Evolutionary conservation across 2,329 filamentous ascomycete genomes (phyloP).

Genomic region (Helicocarpus griseus): DNA sequence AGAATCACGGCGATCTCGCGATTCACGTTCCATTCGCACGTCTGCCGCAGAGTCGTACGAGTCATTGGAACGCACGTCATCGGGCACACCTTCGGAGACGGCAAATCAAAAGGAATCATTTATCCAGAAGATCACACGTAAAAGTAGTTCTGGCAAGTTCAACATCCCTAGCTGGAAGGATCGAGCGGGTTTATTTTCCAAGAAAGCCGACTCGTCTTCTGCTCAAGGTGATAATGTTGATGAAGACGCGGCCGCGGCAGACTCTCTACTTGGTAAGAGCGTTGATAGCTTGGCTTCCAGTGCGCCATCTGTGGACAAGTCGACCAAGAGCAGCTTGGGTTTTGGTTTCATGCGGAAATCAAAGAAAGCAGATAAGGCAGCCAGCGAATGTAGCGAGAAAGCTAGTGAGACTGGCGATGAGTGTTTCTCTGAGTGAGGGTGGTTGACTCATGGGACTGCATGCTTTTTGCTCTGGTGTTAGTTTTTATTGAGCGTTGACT

Average conservation of each 20-base stretch:
- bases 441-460: background rate
- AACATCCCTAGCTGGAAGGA: constrained; percentile 44
- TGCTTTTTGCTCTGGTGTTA: background rate
- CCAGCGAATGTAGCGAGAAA: constrained; percentile 35
- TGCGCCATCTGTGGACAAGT: constrained; percentile 33
- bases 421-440: constrained; percentile 25
- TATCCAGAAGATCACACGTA: constrained; percentile 43
- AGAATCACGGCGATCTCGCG: constrained; percentile 35
- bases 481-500: background rate
- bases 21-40: constrained; percentile 35
- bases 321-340: constrained; percentile 34
- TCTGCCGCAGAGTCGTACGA: constrained; percentile 40
- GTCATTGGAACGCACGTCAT: constrained; percentile 38
- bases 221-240: constrained; percentile 33
- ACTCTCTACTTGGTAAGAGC: constrained; percentile 34
- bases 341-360: constrained; percentile 40
- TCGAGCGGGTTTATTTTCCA: constrained; percentile 37
- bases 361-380: constrained; percentile 32
- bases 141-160: constrained; percentile 42
- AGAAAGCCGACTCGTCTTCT: constrained; percentile 33
- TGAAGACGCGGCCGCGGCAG: constrained; percentile 29
- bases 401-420: constrained; percentile 37
- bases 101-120: constrained; percentile 38
- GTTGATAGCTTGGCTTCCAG: constrained; percentile 33
- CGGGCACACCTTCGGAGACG: constrained; percentile 32